Percentiles rank a stretch among this genome's conserved stretches.
phyloP scores from a whole-genome alignment of 2,329 filamentous ascomycete species.

The Mycocentrospora acerina region DNA sequence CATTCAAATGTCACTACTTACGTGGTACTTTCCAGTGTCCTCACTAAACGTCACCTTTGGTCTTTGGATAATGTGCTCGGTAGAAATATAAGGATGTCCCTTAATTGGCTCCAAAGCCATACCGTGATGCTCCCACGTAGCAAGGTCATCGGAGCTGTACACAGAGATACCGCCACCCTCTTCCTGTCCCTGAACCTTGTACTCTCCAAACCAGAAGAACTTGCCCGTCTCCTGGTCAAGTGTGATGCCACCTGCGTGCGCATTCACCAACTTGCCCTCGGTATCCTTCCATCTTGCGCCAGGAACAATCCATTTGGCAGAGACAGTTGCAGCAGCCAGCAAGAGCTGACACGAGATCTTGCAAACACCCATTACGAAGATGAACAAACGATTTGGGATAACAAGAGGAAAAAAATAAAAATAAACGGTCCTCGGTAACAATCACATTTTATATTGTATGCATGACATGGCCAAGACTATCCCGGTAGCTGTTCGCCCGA shows the following conservation, averaged over 20 bases:
- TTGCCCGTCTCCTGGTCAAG: slow-evolving; percentile 55
- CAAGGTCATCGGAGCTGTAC: slow-evolving; percentile 59
- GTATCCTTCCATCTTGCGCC: slow-evolving; percentile 63
- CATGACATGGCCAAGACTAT: slow-evolving; percentile 25
- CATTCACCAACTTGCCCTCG: slow-evolving; percentile 61
- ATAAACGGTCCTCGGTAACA: slow-evolving; percentile 2
- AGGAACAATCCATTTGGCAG: slow-evolving; percentile 61
- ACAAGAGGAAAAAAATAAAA: neutral
- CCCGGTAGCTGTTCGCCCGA: slow-evolving; percentile 27
- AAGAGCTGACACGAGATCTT: slow-evolving; percentile 21
- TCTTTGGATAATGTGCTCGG: slow-evolving; percentile 60
- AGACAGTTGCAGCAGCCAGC: slow-evolving; percentile 23
- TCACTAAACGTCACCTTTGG: slow-evolving; percentile 64
- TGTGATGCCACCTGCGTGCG: slow-evolving; percentile 61
- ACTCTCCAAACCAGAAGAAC: slow-evolving; percentile 65
- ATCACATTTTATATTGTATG: slow-evolving; percentile 21
- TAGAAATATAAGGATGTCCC: slow-evolving; percentile 58
- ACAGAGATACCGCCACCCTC: slow-evolving; percentile 64
- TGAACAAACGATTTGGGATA: slow-evolving; percentile 2
- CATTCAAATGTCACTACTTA: slow-evolving; percentile 37
- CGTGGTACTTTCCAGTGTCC: slow-evolving; percentile 57
- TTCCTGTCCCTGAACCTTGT: slow-evolving; percentile 59
- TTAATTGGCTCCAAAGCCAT: slow-evolving; percentile 57
- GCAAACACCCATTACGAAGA: slow-evolving; percentile 15
- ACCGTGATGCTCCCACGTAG: slow-evolving; percentile 61